Evolutionary conservation across 2,329 filamentous ascomycete genomes (phyloP).

Genomic region (Juglanconis oblonga): DNA sequence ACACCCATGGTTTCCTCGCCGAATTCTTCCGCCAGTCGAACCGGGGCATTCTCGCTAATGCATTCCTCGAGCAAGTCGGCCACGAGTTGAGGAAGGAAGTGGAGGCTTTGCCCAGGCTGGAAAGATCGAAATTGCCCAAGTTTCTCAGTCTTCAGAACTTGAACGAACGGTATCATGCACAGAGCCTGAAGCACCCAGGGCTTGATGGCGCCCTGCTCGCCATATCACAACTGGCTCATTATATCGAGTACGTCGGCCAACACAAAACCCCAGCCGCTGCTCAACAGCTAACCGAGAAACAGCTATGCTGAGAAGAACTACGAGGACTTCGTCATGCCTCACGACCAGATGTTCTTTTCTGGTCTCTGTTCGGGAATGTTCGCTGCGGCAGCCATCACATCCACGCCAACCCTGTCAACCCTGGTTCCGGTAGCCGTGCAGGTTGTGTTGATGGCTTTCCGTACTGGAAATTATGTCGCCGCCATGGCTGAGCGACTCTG

Average conservation of each 20-base stretch:
- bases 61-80: slow-evolving; percentile 58
- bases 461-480: slow-evolving; percentile 56
- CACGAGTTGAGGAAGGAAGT: slow-evolving; percentile 60
- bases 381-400: slow-evolving; percentile 66
- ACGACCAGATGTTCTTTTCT: slow-evolving; percentile 52
- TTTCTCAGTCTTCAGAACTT: slow-evolving; percentile 63
- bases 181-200: slow-evolving; percentile 55
- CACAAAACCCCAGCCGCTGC: no score
- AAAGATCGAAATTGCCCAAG: slow-evolving; percentile 57
- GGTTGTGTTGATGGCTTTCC: slow-evolving; percentile 64
- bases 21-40: slow-evolving; percentile 45
- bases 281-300: not conserved
- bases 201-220: slow-evolving; percentile 64
- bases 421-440: slow-evolving; percentile 62
- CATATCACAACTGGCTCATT: slow-evolving; percentile 64
- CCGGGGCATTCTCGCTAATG: slow-evolving; percentile 52
- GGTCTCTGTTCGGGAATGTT: slow-evolving; percentile 69
- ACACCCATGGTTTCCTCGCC: slow-evolving; percentile 62
- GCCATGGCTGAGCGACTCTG: slow-evolving; percentile 45
- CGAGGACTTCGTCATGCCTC: slow-evolving; percentile 44
- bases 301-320: slow-evolving; percentile 54
- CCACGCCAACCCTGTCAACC: slow-evolving; percentile 58
- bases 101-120: slow-evolving; percentile 51
- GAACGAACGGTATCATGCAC: slow-evolving; percentile 61
- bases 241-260: slow-evolving; percentile 56